Base-by-base conservation (phyloP, 1,284 basidiomycete genomes). In the Lentinus polychrous region DNA sequence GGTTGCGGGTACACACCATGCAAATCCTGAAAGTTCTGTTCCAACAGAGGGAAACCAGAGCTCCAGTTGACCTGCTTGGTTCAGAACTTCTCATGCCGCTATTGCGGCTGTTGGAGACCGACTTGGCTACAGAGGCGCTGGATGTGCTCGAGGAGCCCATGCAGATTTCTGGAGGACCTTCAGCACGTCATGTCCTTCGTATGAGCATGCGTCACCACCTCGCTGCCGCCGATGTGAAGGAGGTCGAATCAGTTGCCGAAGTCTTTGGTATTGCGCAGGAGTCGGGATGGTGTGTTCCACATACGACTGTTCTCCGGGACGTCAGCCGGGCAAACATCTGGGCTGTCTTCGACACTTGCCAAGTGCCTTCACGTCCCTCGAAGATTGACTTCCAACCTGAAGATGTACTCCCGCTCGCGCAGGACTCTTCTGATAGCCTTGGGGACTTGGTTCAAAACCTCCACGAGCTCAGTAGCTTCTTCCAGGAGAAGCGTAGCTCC, bases 81-180 rank as follows among this genome's bases (percentile, higher is more conserved):
- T 86, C 88, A 0, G 94, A 95, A 62, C 73, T 95, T 17, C 76
- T 96, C 18, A 93, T 93, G 83, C 94, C 94, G 0, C 71, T 97
- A 17, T 71, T 97, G 31, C 83, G 91, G 22, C 75, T 96, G 22
- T 74, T 96, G 11, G 85, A 89, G 54, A 91, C 89, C 1, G 88
- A 94, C 57, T 77, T 94, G 23, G 86, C 93, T 5, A 67, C 83
- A 2, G 81, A 91, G 54, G 94, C 94, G 0, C 75, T 97, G 39
- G 92, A 95, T 43, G 92, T 96, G 14, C 77, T 97, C 1, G 93
- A 96, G 59, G 87, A 94, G 58, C 92, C 91, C 0, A 81, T 91
- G 62, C 79, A 78, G 18, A 83, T 91, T 60, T 81, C 81, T 0
- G 83, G 79, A 43, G 86, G 89, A 14, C 81, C 82, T 34, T 75